phyloP scores from a whole-genome alignment of 192 early-diverging fungal genomes.

The Backusella circina region DNA sequence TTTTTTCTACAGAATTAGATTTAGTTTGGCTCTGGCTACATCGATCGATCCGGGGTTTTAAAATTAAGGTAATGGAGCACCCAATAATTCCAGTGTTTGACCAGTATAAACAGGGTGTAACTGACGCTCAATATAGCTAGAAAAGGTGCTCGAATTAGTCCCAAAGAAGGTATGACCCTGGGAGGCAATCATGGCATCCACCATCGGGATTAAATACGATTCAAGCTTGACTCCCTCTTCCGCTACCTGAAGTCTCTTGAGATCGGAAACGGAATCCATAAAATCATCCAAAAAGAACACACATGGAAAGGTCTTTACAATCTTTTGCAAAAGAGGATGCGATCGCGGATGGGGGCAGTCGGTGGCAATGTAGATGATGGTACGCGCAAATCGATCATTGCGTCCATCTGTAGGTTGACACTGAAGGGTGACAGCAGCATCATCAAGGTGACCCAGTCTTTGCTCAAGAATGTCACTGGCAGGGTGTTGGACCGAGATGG shows the following conservation, averaged over 20 bases:
- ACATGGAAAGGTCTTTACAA: conserved; percentile 48
- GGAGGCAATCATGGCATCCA: conserved; percentile 50
- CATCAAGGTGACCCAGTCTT: not conserved
- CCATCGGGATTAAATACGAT: conserved; percentile 49
- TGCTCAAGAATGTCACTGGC: not conserved
- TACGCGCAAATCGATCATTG: conserved; percentile 16
- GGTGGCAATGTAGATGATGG: conserved; percentile 51
- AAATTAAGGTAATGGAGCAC: not conserved
- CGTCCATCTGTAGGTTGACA: conserved; percentile 2
- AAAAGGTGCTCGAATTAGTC: conserved; percentile 46
- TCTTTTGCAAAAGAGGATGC: conserved; percentile 44
- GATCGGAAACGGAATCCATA: conserved; percentile 28
- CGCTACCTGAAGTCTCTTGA: conserved; percentile 22
- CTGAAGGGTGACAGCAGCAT: not conserved
- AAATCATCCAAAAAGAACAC: conserved; percentile 48
- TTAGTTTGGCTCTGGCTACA: too few species aligned
- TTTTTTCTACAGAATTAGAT: not conserved
- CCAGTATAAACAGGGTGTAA: conserved; percentile 32
- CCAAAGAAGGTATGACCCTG: conserved; percentile 49
- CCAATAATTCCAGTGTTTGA: conserved; percentile 18
- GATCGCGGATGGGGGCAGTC: conserved; percentile 42
- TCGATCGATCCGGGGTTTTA: not conserved
- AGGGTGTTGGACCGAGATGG: conserved; percentile 25
- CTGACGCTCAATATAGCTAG: conserved; percentile 40
- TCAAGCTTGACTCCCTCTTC: conserved; percentile 43